phyloP scores from a whole-genome alignment of 2,329 filamentous ascomycete genomes.

The Dactylella cylindrospora region DNA sequence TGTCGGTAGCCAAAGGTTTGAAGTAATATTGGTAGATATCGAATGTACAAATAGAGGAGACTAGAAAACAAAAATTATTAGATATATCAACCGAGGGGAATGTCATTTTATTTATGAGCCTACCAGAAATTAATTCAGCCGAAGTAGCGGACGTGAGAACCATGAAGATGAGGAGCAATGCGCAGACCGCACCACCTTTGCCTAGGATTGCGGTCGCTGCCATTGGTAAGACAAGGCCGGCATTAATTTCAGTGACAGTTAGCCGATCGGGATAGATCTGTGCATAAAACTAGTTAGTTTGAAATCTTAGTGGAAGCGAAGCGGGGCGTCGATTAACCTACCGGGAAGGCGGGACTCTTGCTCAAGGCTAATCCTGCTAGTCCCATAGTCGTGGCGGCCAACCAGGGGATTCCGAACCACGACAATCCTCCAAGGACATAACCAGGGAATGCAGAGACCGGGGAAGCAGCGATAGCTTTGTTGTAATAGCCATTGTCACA shows the following conservation, averaged over 20 bases:
- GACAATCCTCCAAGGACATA: constrained; percentile 85
- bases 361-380: constrained; percentile 79
- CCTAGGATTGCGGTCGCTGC: constrained; percentile 81
- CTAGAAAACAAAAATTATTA: constrained; percentile 49
- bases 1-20: constrained; percentile 73
- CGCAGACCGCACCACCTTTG: constrained; percentile 74
- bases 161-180: constrained; percentile 82
- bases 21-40: constrained; percentile 87
- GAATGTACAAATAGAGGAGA: constrained; percentile 84
- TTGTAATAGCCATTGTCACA: constrained; percentile 88
- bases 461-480: constrained; percentile 85
- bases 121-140: constrained; percentile 72
- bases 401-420: constrained; percentile 92
- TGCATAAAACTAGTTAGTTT: too few species aligned
- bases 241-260: constrained; percentile 71
- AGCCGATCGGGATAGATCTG: constrained; percentile 70
- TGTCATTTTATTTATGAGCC: too few species aligned
- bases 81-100: not conserved
- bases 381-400: constrained; percentile 85
- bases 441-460: constrained; percentile 80
- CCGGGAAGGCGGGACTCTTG: constrained; percentile 67
- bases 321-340: not conserved
- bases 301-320: too few species aligned
- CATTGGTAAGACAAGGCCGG: constrained; percentile 80
- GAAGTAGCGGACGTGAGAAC: constrained; percentile 83